Conservation (phyloP, 2,329 filamentous ascomycete genomes). For the Aureobasidium zeae region DNA sequence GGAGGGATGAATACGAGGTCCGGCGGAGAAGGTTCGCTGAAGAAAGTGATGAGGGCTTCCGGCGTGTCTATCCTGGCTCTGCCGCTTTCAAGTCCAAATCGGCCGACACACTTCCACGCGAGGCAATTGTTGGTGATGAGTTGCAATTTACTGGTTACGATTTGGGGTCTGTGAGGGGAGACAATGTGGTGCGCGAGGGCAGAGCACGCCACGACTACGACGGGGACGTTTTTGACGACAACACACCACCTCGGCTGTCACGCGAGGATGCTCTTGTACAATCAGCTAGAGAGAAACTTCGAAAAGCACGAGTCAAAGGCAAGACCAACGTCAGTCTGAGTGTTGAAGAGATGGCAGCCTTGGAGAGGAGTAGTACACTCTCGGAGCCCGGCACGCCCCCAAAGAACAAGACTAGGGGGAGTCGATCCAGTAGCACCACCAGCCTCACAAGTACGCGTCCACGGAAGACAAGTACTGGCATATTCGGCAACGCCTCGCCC, state of each 20-base stretch:
- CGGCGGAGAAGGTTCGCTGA: constrained; percentile 46
- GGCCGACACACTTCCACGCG: constrained; percentile 18
- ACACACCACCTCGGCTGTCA: constrained; percentile 34
- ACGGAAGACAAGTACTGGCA: constrained; percentile 26
- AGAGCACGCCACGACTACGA: constrained; percentile 40
- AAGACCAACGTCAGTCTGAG: constrained; percentile 71
- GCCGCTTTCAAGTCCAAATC: constrained; percentile 25
- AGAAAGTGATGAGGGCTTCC: constrained; percentile 38
- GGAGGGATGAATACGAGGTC: constrained; percentile 43
- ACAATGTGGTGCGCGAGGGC: constrained; percentile 38
- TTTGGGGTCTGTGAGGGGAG: constrained; percentile 34
- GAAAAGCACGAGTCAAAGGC: constrained; percentile 65
- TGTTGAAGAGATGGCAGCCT: constrained; percentile 68
- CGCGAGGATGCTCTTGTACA: constrained; percentile 69
- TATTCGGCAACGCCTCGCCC: constrained; percentile 23
- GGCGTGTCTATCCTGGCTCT: constrained; percentile 35
- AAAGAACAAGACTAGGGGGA: constrained; percentile 24
- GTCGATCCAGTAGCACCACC: constrained; percentile 29
- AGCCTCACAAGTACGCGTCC: constrained; percentile 30
- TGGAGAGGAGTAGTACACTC: constrained; percentile 49
- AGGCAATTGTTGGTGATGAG: constrained; percentile 36
- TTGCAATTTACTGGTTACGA: constrained; percentile 42
- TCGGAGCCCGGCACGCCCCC: constrained; percentile 20
- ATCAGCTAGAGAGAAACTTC: constrained; percentile 69
- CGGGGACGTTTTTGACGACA: constrained; percentile 13